A percentile compares a stretch with the other conserved stretches of the same genome.
Conservation (phyloP, 2,329 filamentous ascomycete genomes). For the Bipolaris gigantea region DNA sequence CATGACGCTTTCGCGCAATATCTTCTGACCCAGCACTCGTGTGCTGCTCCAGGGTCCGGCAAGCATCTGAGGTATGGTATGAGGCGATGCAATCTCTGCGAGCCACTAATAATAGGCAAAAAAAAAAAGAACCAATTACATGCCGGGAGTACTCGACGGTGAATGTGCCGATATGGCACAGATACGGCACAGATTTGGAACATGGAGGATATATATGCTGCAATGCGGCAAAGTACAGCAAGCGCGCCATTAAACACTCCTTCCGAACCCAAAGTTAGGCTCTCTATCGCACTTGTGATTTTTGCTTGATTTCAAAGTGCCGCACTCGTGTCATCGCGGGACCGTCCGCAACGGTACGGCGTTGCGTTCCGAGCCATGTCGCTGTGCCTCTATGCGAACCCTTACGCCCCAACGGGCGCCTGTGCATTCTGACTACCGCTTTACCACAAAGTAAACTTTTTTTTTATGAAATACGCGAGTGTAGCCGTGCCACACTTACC, state of each 20-base stretch:
- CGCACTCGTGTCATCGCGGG: constrained; percentile 3
- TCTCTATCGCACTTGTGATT: background rate
- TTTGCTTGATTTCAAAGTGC: background rate
- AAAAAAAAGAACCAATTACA: background rate
- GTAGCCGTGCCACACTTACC: background rate
- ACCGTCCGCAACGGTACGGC: constrained; percentile 4
- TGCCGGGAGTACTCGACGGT: background rate
- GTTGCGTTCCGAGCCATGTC: constrained; percentile 4
- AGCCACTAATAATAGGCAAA: background rate
- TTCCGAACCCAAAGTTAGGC: background rate
- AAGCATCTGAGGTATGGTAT: background rate
- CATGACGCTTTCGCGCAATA: background rate
- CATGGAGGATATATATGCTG: background rate
- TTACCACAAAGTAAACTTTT: background rate
- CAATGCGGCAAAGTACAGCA: background rate
- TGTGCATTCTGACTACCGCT: background rate
- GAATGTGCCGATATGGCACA: background rate
- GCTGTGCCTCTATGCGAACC: constrained; percentile 7
- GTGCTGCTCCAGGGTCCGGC: background rate
- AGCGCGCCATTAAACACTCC: background rate
- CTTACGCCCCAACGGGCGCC: constrained; percentile 3
- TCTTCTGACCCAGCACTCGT: background rate
- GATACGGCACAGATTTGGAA: background rate
- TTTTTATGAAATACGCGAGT: background rate
- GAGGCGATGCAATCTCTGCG: background rate